These are phyloP conservation scores for Hirsutella rhossiliensis DNA, from an alignment of 2,329 filamentous ascomycete species.

Conservation along the genomic window DNA sequence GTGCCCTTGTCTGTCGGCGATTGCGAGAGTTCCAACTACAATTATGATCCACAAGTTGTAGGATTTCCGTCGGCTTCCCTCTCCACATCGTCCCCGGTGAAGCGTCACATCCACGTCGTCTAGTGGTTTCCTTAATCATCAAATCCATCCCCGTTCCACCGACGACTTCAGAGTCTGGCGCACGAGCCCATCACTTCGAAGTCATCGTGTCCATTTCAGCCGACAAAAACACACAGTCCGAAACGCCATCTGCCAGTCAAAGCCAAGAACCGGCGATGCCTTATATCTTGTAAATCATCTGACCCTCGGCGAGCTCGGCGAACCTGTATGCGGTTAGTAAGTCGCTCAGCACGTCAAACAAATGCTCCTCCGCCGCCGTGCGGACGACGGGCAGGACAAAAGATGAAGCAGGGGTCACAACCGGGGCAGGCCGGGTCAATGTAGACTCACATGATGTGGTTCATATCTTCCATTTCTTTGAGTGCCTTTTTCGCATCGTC, in stretches of 20 bases:
- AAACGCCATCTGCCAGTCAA: no score
- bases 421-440: not conserved
- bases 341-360: no score
- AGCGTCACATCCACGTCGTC: no score
- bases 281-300: conserved; percentile 55
- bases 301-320: conserved; percentile 44
- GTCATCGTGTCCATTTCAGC: no score
- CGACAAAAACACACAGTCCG: no score
- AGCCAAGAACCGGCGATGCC: not conserved
- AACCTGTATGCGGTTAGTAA: not conserved
- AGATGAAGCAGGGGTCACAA: not conserved
- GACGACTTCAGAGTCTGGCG: no score
- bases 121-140: no score
- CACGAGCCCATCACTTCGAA: not conserved
- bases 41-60: conserved; percentile 13
- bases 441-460: conserved; percentile 78
- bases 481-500: conserved; percentile 68
- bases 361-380: no score
- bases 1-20: conserved; percentile 37
- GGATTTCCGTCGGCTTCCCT: no score
- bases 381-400: not conserved
- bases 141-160: not conserved
- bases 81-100: no score
- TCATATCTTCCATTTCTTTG: conserved; percentile 65
- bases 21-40: conserved; percentile 36